These are phyloP conservation scores for Cordyceps tenuipes DNA, from an alignment of 2,329 filamentous ascomycete species.

Conservation along the genomic window DNA sequence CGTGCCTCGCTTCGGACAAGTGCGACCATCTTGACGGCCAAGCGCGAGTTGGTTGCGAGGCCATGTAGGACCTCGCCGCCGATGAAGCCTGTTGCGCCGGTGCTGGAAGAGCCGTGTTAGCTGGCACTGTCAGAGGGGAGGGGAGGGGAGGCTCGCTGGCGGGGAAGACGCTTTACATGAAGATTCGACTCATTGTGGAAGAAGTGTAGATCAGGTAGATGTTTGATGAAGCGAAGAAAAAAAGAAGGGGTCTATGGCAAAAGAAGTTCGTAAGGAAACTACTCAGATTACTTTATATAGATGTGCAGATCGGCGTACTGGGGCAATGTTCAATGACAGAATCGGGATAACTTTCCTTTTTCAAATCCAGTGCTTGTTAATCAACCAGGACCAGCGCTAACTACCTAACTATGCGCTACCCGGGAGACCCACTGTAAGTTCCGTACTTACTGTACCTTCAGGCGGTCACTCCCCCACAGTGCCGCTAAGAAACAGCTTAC, in stretches of 20 bases:
- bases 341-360: not conserved
- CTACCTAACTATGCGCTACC: not conserved
- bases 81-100: conserved; percentile 18
- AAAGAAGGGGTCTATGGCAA: not conserved
- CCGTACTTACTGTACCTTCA: too few relatives aligned
- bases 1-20: conserved; percentile 15
- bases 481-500: too few relatives aligned
- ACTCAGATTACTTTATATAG: not conserved
- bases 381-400: not conserved
- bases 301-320: not conserved
- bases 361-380: not conserved
- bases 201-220: not conserved
- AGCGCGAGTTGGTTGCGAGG: conserved; percentile 9
- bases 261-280: not conserved
- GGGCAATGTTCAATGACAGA: not conserved
- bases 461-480: too few relatives aligned
- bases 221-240: not conserved
- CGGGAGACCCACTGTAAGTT: too few relatives aligned
- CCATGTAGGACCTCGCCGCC: conserved; percentile 16
- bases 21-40: conserved; percentile 14
- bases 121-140: too few relatives aligned
- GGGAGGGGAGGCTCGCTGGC: too few relatives aligned
- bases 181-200: conserved; percentile 1
- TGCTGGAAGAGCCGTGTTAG: not conserved
- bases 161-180: not conserved